These are phyloP conservation scores for Medicago arabica DNA, from an alignment of 306 rosid species.

Conservation along the genomic window DNA sequence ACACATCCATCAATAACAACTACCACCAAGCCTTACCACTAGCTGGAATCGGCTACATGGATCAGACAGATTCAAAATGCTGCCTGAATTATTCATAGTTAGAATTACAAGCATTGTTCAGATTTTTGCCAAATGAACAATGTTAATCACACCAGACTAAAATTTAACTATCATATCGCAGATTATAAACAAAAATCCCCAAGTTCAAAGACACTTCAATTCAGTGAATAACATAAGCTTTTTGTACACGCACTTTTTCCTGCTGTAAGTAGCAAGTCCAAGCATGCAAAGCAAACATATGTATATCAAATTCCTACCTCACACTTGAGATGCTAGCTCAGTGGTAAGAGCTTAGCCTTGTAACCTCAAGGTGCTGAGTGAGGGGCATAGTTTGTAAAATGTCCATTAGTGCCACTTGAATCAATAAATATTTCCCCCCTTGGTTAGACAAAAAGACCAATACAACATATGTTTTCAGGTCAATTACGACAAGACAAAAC, in stretches of 20 bases:
- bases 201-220: conserved; percentile 2
- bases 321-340: neutral
- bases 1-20: neutral
- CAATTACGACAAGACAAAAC: conserved; percentile 30
- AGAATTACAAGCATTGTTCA: neutral
- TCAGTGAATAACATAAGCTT: neutral
- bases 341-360: too few relatives aligned
- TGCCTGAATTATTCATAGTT: conserved; percentile 18
- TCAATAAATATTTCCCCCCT: neutral
- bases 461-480: conserved; percentile 23
- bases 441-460: conserved; percentile 4
- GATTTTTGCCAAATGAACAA: neutral
- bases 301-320: conserved; percentile 3
- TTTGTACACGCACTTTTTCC: neutral
- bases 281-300: too few relatives aligned
- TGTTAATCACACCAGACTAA: neutral
- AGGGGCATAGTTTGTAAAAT: too few relatives aligned
- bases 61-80: conserved; percentile 7
- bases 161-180: conserved; percentile 1
- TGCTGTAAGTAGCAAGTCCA: conserved; percentile 4
- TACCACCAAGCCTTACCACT: neutral
- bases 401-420: too few relatives aligned
- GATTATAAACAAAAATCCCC: conserved; percentile 7
- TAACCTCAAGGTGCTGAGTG: too few relatives aligned
- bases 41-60: neutral